These are phyloP conservation scores for Coemansia guatemalensis DNA, from an alignment of 192 early-diverging fungal species.

Conservation along the genomic window DNA sequence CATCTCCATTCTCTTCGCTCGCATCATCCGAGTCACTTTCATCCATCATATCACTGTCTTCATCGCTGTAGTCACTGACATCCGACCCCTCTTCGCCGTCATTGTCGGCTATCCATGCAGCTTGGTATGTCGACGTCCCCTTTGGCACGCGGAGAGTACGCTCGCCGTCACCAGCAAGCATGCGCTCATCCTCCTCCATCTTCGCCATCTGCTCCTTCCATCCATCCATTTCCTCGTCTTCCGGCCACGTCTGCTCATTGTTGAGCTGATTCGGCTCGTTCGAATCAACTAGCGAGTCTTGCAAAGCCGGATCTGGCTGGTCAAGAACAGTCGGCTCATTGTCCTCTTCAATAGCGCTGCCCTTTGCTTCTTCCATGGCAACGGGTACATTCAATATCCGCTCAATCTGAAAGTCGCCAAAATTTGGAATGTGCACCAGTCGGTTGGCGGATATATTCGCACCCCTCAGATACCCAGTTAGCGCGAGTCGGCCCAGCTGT, in stretches of 20 bases:
- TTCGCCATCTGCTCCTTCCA: constrained; percentile 61
- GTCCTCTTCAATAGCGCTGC: constrained; percentile 46
- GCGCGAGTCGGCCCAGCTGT: constrained; percentile 61
- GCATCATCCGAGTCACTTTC: constrained; percentile 50
- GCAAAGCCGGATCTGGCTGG: constrained; percentile 62
- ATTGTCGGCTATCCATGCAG: constrained; percentile 93
- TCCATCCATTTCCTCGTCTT: constrained; percentile 87
- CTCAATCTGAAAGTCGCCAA: constrained; percentile 92
- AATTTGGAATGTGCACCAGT: constrained; percentile 86
- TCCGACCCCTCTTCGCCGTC: constrained; percentile 64
- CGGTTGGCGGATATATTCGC: constrained; percentile 86
- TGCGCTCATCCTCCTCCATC: constrained; percentile 41
- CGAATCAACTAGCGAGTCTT: constrained; percentile 82
- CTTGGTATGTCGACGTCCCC: constrained; percentile 96
- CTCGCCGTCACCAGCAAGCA: constrained; percentile 20
- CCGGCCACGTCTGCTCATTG: constrained; percentile 99
- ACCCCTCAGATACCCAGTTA: constrained; percentile 89
- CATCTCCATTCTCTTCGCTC: constrained; percentile 17
- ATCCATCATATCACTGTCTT: constrained; percentile 43
- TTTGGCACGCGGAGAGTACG: constrained; percentile 80
- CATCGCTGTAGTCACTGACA: constrained; percentile 47
- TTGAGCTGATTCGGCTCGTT: constrained; percentile 87
- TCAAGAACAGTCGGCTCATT: constrained; percentile 59
- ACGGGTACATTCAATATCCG: constrained; percentile 53
- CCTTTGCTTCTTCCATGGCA: constrained; percentile 27